phyloP scores from a whole-genome alignment of 176 grass and related monocot species.

The Lolium multiflorum region DNA sequence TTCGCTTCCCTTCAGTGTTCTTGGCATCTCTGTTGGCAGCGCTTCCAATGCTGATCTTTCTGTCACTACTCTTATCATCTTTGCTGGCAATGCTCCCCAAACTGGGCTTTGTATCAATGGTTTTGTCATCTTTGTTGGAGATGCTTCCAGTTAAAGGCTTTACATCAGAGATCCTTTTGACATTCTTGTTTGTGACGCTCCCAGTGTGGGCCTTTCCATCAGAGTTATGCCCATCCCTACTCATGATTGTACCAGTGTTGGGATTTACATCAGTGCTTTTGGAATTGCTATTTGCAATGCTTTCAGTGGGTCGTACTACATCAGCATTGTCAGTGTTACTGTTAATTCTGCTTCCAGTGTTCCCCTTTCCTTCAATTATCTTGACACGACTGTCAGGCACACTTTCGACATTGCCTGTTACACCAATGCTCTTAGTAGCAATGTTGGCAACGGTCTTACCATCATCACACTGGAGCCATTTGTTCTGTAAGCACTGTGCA shows the following conservation, averaged over 20 bases:
- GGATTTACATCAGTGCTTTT: constrained; percentile 24
- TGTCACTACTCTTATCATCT: constrained; percentile 39
- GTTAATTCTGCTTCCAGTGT: constrained; percentile 36
- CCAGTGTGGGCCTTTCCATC: not conserved
- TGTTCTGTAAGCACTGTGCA: constrained; percentile 69
- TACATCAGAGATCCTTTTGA: constrained; percentile 36
- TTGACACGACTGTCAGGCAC: constrained; percentile 36
- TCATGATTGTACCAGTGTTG: constrained; percentile 11
- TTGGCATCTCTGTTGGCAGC: constrained; percentile 40
- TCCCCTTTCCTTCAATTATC: constrained; percentile 37
- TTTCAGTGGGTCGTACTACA: constrained; percentile 21
- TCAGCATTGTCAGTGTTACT: constrained; percentile 18
- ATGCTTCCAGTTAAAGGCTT: constrained; percentile 34
- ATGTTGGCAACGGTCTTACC: constrained; percentile 33
- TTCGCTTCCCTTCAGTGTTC: constrained; percentile 42
- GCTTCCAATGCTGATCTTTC: constrained; percentile 5
- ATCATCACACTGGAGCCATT: constrained; percentile 72
- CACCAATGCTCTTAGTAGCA: constrained; percentile 45
- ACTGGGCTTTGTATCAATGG: constrained; percentile 30
- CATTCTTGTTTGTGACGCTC: constrained; percentile 29
- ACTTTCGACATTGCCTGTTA: constrained; percentile 11
- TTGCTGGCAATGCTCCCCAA: constrained; percentile 33
- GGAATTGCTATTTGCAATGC: constrained; percentile 32
- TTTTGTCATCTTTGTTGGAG: constrained; percentile 34
- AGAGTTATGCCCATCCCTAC: constrained; percentile 13